Evolutionary conservation across 2,329 filamentous ascomycete genomes (phyloP), one percentile per base, ranked within the genome.

Genomic region (Bipolaris victoriae): DNA sequence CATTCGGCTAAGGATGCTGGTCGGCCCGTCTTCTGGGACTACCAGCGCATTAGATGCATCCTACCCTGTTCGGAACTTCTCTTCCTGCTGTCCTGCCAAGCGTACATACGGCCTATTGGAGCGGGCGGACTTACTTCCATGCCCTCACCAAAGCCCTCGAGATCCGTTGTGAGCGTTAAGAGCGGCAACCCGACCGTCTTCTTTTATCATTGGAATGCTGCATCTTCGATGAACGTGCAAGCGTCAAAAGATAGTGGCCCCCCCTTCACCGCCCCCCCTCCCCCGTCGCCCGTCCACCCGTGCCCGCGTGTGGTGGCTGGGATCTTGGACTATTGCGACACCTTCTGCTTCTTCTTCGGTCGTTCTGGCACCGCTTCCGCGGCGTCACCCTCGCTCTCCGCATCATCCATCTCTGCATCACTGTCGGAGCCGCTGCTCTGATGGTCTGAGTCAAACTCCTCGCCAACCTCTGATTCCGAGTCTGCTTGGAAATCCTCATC

Each of bases 401-500:
- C 88, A 70, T 88, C 88, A 41, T 81, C 86, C 65, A 81, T 86
- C 49, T 88, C 88, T 41, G 84, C 85, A 60, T 85, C 88, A 65
- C 86, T 88, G 54, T 83, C 88, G 16, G 84, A 88, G 11, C 90
- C 92, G 49, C 87, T 90, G 73, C 92, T 97, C 74, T 96, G 91
- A 73, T 97, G 94, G 44, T 86, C 89, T 51, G 90, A 94, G 77
- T 99, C 95, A 67, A 87, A 99, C 75, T 99, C 96, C 78, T 99
- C 95, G 0, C 94, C 95, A 2, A 97, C 93, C 66, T 99, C 95
- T 51, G 90, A 96, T 64, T 99, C 95, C 13, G 90, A 93, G 61
- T 96, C 92, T 5, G 90, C 91, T 67, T 90, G 86, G 83, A 99
- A 99, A 79, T 99, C 95, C 76, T 99, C 95, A 69, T 99, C 95